These are phyloP conservation scores for Aphanomyces invadans DNA, from an alignment of 352 stramenopile genomes.

Conservation along the genomic window DNA sequence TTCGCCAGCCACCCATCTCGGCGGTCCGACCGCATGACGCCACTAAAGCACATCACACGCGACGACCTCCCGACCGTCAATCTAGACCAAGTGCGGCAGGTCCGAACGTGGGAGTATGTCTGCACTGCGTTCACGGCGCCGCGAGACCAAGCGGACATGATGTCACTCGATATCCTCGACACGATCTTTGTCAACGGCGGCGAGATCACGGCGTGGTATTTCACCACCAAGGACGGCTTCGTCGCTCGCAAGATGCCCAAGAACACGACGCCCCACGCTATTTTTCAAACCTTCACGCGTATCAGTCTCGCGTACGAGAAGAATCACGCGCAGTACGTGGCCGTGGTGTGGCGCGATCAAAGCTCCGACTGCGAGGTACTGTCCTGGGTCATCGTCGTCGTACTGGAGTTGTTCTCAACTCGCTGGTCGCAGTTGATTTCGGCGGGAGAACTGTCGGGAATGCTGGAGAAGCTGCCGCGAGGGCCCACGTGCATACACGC, in stretches of 20 bases:
- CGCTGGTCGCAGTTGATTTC: constrained; percentile 38
- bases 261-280: constrained; percentile 38
- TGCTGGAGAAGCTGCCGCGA: constrained; percentile 36
- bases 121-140: constrained; percentile 53
- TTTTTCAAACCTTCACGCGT: constrained; percentile 38
- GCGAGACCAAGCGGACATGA: constrained; percentile 48
- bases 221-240: constrained; percentile 39
- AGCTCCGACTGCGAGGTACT: constrained; percentile 2
- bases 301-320: constrained; percentile 29
- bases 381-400: not conserved
- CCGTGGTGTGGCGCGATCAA: constrained; percentile 64
- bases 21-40: no score
- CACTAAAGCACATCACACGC: constrained; percentile 12
- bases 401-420: no score
- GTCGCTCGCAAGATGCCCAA: constrained; percentile 50
- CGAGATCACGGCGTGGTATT: constrained; percentile 77
- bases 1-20: no score
- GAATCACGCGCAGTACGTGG: constrained; percentile 26
- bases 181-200: constrained; percentile 67
- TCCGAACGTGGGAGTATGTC: constrained; percentile 57
- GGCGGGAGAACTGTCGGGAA: constrained; percentile 38
- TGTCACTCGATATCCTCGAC: constrained; percentile 43
- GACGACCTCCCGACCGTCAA: constrained; percentile 41
- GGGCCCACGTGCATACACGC: constrained; percentile 41
- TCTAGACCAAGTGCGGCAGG: constrained; percentile 40